Conservation (phyloP, 305 asterid species). For the Fraxinus velutina region DNA sequence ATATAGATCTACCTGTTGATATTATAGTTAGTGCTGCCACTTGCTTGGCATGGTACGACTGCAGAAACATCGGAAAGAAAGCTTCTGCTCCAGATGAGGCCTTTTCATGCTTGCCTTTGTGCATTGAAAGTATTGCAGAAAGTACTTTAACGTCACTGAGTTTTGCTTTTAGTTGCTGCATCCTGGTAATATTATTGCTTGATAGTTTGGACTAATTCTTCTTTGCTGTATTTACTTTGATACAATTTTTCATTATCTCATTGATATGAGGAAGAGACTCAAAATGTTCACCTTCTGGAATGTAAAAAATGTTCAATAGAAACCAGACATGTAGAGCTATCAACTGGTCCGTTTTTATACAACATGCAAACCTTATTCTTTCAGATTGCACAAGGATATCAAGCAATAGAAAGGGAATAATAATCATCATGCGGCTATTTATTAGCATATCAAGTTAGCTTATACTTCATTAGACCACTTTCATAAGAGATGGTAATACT, state of each 20-base stretch:
- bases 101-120: slow-evolving; percentile 75
- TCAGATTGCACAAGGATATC: slow-evolving; percentile 1
- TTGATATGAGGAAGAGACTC: background rate
- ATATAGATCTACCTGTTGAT: slow-evolving; percentile 76
- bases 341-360: background rate
- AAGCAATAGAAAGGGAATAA: slow-evolving; percentile 12
- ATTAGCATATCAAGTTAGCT: slow-evolving; percentile 14
- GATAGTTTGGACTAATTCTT: slow-evolving; percentile 12
- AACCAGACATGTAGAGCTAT: slow-evolving; percentile 5
- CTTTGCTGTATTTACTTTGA: slow-evolving; percentile 20
- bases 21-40: slow-evolving; percentile 61
- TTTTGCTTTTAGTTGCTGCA: slow-evolving; percentile 91
- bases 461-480: background rate
- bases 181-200: slow-evolving; percentile 65
- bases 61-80: slow-evolving; percentile 76
- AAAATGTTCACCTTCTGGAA: background rate
- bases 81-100: slow-evolving; percentile 79
- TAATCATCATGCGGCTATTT: slow-evolving; percentile 8
- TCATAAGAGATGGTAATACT: background rate
- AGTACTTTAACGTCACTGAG: slow-evolving; percentile 82
- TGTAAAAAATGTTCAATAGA: background rate
- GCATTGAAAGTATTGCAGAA: slow-evolving; percentile 87
- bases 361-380: slow-evolving; percentile 6
- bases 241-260: slow-evolving; percentile 19
- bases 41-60: slow-evolving; percentile 89